Evolutionary conservation across 2,329 filamentous ascomycete genomes (phyloP), one percentile per base, ranked within the genome.

Genomic region (Claviceps paspali): DNA sequence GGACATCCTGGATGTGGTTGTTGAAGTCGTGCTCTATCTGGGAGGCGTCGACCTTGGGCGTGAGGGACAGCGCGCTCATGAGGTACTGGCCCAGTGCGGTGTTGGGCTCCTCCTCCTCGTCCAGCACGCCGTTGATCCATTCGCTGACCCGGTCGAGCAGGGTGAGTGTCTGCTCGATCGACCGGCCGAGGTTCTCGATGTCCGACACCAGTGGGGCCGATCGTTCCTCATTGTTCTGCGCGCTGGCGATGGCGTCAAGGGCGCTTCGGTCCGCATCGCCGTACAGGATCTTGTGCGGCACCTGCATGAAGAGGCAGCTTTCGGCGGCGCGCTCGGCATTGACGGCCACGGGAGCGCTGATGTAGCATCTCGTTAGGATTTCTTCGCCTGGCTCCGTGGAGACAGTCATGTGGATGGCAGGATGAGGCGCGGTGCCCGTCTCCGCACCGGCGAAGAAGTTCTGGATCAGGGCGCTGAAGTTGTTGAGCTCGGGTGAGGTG

Each of bases 21-120:
- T 98, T 98, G 76, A 98, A 98, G 68, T 96, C 87, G 57, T 81
- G 74, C 71, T 98, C 91, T 55, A 98, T 87, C 58, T 92, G 82
- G 43, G 77, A 73, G 27, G 80, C 68, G 52, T 94, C 84, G 43
- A 96, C 91, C 73, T 96, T 98, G 53, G 91, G 91, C 39, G 88
- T 85, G 45, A 98, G 68, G 33, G 83, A 87, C 45, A 98, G 74
- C 28, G 88, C 80, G 60, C 93, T 93, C 70, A 96, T 82, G 48
- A 98, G 70, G 64, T 86, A 93, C 64, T 98, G 92, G 47, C 87
- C 91, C 40, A 98, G 69, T 10, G 87, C 85, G 47, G 85, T 92
- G 47, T 83, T 91, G 49, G 88, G 86, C 57, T 83, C 76, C 44
- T 80, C 76, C 58, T 92, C 84, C 68, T 96, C 91, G 60, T 96